phyloP scores from a whole-genome alignment of 2,329 filamentous ascomycete genomes.

The Aspergillus chevalieri region DNA sequence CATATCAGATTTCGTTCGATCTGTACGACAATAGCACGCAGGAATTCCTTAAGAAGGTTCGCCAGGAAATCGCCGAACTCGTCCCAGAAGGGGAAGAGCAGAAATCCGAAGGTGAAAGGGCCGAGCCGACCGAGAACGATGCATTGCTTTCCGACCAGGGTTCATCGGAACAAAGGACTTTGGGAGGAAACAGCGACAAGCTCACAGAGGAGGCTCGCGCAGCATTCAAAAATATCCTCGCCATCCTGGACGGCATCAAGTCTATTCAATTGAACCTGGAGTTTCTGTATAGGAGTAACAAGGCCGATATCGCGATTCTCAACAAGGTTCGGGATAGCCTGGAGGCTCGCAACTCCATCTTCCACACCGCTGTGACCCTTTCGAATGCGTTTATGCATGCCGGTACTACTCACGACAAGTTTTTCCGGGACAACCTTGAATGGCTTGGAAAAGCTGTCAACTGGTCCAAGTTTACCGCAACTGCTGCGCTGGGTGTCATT shows the following conservation, averaged over 20 bases:
- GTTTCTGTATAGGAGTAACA: slow-evolving; percentile 93
- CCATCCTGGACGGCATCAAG: slow-evolving; percentile 77
- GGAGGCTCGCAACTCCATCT: slow-evolving; percentile 94
- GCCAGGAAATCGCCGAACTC: slow-evolving; percentile 65
- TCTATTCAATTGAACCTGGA: slow-evolving; percentile 93
- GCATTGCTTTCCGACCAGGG: slow-evolving; percentile 50
- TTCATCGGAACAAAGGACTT: slow-evolving; percentile 30
- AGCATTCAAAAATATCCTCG: slow-evolving; percentile 52
- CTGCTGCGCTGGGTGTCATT: slow-evolving; percentile 90
- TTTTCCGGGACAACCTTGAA: slow-evolving; percentile 95
- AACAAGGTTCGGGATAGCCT: slow-evolving; percentile 96
- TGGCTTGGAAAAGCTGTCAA: slow-evolving; percentile 98
- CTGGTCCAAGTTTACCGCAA: slow-evolving; percentile 99
- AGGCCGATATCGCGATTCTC: slow-evolving; percentile 81
- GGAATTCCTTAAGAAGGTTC: slow-evolving; percentile 87
- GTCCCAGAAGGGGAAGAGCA: slow-evolving; percentile 36
- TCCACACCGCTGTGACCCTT: slow-evolving; percentile 94
- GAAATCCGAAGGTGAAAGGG: slow-evolving; percentile 47
- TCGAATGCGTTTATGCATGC: slow-evolving; percentile 99
- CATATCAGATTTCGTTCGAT: slow-evolving; percentile 97
- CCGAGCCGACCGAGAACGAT: slow-evolving; percentile 53
- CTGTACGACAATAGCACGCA: slow-evolving; percentile 98
- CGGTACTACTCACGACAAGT: slow-evolving; percentile 94
- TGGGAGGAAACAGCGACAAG: slow-evolving; percentile 35
- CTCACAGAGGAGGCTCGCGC: slow-evolving; percentile 47